Base-by-base conservation (phyloP, 2,329 filamentous ascomycete genomes). In the Daldinia eschscholtzii region DNA sequence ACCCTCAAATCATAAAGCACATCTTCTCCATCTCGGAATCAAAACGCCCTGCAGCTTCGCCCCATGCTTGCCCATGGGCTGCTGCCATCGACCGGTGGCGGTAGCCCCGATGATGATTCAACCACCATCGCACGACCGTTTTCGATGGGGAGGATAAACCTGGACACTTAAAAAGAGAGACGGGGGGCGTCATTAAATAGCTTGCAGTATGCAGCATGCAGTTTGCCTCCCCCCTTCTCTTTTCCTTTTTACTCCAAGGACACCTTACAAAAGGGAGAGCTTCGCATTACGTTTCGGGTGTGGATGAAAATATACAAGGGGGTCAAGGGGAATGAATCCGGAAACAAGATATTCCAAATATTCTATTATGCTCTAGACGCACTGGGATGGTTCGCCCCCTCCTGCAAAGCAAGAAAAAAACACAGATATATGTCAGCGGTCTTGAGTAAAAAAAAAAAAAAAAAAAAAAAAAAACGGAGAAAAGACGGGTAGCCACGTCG, bases 341-440 rank as follows among this genome's bases (percentile, higher is more conserved):
- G 33, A 10, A 35, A 50, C n/a, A 67, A 42, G 44, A 26, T 12
- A 23, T 23, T 23, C 20, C 20, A 23, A 23, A 23, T 23, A 23
- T 57, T 58, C 46, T 64, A 62, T 46, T 35, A 35, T 59, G 23
- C 50, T 69, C 42, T 74, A 78, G 35, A 78, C 71, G 63, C 77
- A 79, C 62, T 77, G 75, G 26, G 71, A 72, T 15, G 75, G 70
- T 35, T 76, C 76, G 55, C 75, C 73, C 61, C 72, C 76, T 28
- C 76, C 77, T 77, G 30, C 35, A 12, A 30, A 35, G 6, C 20
- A 30, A 39, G 33, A 13, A 23, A 55, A 6, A 53, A 67, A 58
- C 42, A 53, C 9, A 53, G 33, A 67, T 61, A 62, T 57, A 70
- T 68, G 68, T 73, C 46, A 74, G 71, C 68, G 26, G 18, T 26